Conservation (phyloP, 139 green algal species). For the Haematococcus sp. region DNA sequence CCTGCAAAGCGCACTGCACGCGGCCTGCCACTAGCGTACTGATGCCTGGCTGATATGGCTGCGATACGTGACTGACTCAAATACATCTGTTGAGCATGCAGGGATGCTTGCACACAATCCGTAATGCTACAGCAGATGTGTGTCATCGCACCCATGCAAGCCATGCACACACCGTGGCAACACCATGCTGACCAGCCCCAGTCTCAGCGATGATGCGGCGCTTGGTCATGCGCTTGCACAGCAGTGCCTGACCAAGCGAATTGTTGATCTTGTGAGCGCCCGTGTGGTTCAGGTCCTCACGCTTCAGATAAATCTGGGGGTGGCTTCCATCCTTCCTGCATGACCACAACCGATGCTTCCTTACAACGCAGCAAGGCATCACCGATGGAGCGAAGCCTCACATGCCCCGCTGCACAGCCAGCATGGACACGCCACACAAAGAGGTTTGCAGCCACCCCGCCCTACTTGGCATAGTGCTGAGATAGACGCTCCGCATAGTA, state of each 20-base stretch:
- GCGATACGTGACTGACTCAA: too few relatives aligned
- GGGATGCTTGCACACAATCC: too few relatives aligned
- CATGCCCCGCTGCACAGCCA: neutral
- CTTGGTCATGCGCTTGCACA: slow-evolving; percentile 94
- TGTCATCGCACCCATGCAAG: too few relatives aligned
- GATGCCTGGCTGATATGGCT: too few relatives aligned
- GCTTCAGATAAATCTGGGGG: slow-evolving; percentile 94
- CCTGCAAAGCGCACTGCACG: too few relatives aligned
- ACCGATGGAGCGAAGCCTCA: neutral
- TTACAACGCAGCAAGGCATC: neutral
- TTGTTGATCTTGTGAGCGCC: slow-evolving; percentile 99
- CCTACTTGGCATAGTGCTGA: slow-evolving; percentile 69
- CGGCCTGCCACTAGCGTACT: too few relatives aligned
- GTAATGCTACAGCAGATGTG: too few relatives aligned
- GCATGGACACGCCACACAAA: neutral
- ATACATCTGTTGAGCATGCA: too few relatives aligned
- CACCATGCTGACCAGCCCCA: slow-evolving; percentile 96
- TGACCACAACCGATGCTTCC: neutral
- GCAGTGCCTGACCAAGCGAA: slow-evolving; percentile 91
- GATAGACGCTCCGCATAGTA: slow-evolving; percentile 94
- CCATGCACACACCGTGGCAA: slow-evolving; percentile 79
- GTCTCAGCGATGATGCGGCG: slow-evolving; percentile 98
- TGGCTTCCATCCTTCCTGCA: slow-evolving; percentile 50
- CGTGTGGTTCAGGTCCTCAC: slow-evolving; percentile 99
- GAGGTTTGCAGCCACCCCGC: neutral